Evolutionary conservation across 2,329 filamentous ascomycete genomes (phyloP), one percentile per base, ranked within the genome.

Genomic region (Rasamsonia emersonii): DNA sequence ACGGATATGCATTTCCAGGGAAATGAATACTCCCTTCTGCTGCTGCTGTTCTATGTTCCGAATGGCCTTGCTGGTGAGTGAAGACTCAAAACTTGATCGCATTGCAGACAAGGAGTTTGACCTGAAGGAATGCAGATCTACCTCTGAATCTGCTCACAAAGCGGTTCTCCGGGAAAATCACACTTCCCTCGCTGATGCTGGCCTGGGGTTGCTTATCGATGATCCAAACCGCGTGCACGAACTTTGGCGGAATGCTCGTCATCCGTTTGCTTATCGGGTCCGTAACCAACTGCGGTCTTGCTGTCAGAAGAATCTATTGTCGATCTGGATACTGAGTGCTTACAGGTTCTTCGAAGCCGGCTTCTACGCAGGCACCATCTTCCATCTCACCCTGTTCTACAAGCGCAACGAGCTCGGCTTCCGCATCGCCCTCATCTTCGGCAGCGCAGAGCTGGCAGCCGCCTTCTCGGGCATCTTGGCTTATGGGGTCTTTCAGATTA

Each of bases 41-140:
- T 71, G 4, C 43, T 70, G 3, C 47, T 71, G 0, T 71, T 71
- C 39, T 70, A 71, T 35, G 59, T 71, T 2, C 68, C 68, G 0
- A 68, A 68, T 37, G 66, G 65, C 1, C 43, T 71, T 2, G 66
- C 58, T 31, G 5, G 5, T 24, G 7, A 28, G 18, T 7, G 7
- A 4, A 9, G 10, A 2, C n/a, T 14, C 13, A 9, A 4, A 10
- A 5, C n/a, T 3, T 5, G 10, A 27, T 15, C 13, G 2, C 17
- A 28, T 14, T 21, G 2, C 11, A 21, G 9, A 7, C 11, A n/a
- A 9, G 3, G 24, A 5, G 5, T 5, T 18, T 29, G n/a, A 29
- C 4, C 20, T 19, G 19, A 30, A n/a, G 11, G 18, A 24, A 13
- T 29, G 6, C 15, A 29, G 65, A 71, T 41, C 45, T 72, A 9